Percentiles rank a stretch among this genome's conserved stretches.
These are phyloP conservation scores for Sugiyamaella boreocaroliniensis DNA, from an alignment of 805 yeast species.

Conservation along the genomic window DNA sequence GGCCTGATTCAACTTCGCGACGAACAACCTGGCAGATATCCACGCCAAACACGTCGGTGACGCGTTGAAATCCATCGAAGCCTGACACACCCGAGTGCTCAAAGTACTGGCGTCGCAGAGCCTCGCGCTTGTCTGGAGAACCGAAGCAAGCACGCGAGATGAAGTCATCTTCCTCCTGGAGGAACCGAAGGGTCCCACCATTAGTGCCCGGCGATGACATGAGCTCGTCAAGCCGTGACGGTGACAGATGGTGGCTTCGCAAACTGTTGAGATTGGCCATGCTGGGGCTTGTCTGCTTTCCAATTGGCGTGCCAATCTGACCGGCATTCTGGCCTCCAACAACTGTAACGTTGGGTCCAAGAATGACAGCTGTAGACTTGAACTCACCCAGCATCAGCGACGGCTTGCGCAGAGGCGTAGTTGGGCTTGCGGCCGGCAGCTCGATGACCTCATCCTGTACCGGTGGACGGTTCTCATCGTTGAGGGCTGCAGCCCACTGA, in stretches of 20 bases:
- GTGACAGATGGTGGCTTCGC: slow-evolving; percentile 20
- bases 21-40: slow-evolving; percentile 46
- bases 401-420: slow-evolving; percentile 5
- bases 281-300: slow-evolving; percentile 5
- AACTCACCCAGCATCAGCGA: slow-evolving; percentile 16
- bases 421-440: not conserved
- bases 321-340: not conserved
- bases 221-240: slow-evolving; percentile 33
- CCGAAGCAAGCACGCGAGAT: slow-evolving; percentile 33
- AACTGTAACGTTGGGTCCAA: not conserved
- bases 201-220: slow-evolving; percentile 13
- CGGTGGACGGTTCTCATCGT: not conserved
- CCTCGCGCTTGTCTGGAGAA: slow-evolving; percentile 31
- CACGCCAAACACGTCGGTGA: slow-evolving; percentile 51
- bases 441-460: not conserved
- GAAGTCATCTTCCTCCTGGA: slow-evolving; percentile 28
- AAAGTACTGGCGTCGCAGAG: slow-evolving; percentile 22
- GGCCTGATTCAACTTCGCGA: slow-evolving; percentile 36
- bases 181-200: not conserved
- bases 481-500: not conserved
- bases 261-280: slow-evolving; percentile 21
- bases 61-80: slow-evolving; percentile 21
- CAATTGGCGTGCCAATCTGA: not conserved
- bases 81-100: slow-evolving; percentile 23
- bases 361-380: slow-evolving; percentile 1